Conservation (phyloP, 768 basidiomycete species). For the Fistulinella prunicolor region DNA sequence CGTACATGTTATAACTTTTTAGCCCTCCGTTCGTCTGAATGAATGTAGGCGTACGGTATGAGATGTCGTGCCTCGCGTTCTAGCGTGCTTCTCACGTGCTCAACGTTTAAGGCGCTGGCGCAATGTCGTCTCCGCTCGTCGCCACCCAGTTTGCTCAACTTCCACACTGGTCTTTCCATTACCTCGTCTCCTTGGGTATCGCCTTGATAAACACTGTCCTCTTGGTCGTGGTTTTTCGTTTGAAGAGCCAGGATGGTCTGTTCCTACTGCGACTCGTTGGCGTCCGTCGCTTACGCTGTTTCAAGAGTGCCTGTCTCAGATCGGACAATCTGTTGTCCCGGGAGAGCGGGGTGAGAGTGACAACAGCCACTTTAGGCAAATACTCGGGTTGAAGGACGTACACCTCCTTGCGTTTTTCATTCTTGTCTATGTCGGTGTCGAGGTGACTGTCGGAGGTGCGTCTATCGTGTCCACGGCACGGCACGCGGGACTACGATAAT, state of each 20-base stretch:
- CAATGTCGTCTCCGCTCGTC: constrained; percentile 66
- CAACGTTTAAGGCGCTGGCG: constrained; percentile 53
- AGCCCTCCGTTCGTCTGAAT: constrained; percentile 20
- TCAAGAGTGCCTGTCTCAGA: constrained; percentile 51
- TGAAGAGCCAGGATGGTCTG: constrained; percentile 67
- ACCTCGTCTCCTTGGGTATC: constrained; percentile 66
- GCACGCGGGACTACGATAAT: background rate
- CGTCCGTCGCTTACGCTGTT: background rate
- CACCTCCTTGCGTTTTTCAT: constrained; percentile 63
- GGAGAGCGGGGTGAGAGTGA: constrained; percentile 36
- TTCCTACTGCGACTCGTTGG: background rate
- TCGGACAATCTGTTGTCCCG: constrained; percentile 50
- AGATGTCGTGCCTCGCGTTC: background rate
- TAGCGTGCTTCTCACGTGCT: constrained; percentile 4
- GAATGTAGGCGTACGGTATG: constrained; percentile 33
- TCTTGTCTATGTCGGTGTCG: constrained; percentile 67
- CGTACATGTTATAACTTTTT: constrained; percentile 22
- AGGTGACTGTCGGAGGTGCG: constrained; percentile 48
- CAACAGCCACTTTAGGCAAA: constrained; percentile 45
- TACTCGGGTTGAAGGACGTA: constrained; percentile 50
- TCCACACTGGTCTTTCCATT: constrained; percentile 74
- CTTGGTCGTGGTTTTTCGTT: constrained; percentile 58
- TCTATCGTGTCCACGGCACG: background rate
- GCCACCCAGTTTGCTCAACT: constrained; percentile 77
- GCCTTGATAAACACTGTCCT: constrained; percentile 53